phyloP scores from a whole-genome alignment of 2,329 filamentous ascomycete species.

The Arthrobotrys iridis region DNA sequence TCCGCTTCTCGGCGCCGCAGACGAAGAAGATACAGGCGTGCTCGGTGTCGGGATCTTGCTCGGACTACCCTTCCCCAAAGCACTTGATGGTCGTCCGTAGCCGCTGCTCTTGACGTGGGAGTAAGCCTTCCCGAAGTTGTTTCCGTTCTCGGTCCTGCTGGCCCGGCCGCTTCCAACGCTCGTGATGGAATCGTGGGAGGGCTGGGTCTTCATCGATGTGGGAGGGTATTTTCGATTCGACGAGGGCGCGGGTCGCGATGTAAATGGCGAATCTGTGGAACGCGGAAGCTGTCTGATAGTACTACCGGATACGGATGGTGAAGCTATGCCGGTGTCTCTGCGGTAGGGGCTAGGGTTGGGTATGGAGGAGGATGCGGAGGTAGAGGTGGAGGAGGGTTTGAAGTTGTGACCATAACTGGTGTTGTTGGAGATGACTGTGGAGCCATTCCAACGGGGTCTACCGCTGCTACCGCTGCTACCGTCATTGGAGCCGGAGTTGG shows the following conservation, averaged over 20 bases:
- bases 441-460: constrained; percentile 78
- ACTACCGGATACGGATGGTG: constrained; percentile 3
- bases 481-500: constrained; percentile 62
- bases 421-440: constrained; percentile 72
- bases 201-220: constrained; percentile 34
- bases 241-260: constrained; percentile 12
- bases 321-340: constrained; percentile 5
- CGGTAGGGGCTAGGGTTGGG: constrained; percentile 67
- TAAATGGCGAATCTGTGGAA: constrained; percentile 32
- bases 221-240: constrained; percentile 44
- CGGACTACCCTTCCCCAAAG: constrained; percentile 29
- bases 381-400: constrained; percentile 71
- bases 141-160: constrained; percentile 21
- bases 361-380: constrained; percentile 71
- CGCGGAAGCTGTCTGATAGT: constrained; percentile 26
- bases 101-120: constrained; percentile 46
- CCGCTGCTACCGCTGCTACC: no score
- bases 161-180: constrained; percentile 26
- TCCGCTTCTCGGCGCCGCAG: not conserved
- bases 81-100: constrained; percentile 36
- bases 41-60: constrained; percentile 39
- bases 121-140: constrained; percentile 21
- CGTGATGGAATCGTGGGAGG: constrained; percentile 48
- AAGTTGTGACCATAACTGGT: constrained; percentile 76
- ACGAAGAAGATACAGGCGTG: not conserved